Base-by-base conservation (phyloP, 495 filamentous ascomycete species). In the Penicillium malachiteum region DNA sequence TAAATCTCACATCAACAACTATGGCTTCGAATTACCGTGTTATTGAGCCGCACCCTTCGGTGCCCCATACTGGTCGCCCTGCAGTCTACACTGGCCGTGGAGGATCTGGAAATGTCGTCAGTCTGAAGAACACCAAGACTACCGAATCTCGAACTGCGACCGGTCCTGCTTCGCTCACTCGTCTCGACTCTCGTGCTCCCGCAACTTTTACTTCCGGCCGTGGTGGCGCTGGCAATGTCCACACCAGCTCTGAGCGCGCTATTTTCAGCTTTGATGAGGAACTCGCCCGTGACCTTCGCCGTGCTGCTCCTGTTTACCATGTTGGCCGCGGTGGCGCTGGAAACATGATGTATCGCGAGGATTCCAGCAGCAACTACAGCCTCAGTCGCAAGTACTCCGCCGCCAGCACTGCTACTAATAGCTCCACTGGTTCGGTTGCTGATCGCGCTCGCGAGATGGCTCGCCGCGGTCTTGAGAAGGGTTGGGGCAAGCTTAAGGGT, bases 211-310 rank as follows among this genome's bases (percentile, higher is more conserved):
- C 81, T 63, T 84, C 86, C 13, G 93, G 94, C 60, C 87, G 93
- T 34, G 94, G 94, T 46, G 94, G 94, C 33, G 91, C 87, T 43
- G 94, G 94, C 59, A 98, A 97, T 74, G 81, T 91, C 56, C 87
- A 89, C 77, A 75, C 77, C 57, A 73, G 79, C 57, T 68, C 63
- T 38, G 84, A 87, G 61, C 85, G 88, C 42, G 81, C 89, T 58
- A 84, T 90, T 63, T 88, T 96, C 78, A 87, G 83, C 56, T 94
- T 97, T 75, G 91, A 96, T 73, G 93, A 97, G 79, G 93, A 97
- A 69, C 84, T 93, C 55, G 81, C 87, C 61, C 83, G 86, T 56
- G 87, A 87, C 56, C 70, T 82, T 56, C 78, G 81, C 60, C 81
- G 75, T 48, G 76, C 82, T 31, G 84, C 83, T 5, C 84, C 85